phyloP scores from a whole-genome alignment of 495 filamentous ascomycete genomes.

The Neurospora sp. region DNA sequence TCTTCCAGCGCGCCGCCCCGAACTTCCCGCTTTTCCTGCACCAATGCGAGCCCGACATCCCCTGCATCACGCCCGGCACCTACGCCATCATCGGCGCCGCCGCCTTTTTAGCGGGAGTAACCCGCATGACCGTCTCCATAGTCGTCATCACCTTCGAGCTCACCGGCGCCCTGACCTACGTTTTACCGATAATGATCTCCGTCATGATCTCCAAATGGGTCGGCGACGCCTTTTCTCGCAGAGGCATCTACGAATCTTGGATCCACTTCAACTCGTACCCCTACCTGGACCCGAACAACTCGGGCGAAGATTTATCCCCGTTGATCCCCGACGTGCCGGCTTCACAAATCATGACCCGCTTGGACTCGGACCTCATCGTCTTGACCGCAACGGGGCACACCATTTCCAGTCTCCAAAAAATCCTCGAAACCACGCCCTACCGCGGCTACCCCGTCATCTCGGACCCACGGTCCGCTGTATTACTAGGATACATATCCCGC shows the following conservation, averaged over 20 bases:
- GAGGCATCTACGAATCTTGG: conserved; percentile 97
- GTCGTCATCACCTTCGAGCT: conserved; percentile 99
- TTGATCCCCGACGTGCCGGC: conserved; percentile 70
- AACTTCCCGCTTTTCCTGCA: conserved; percentile 59
- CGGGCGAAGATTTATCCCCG: conserved; percentile 57
- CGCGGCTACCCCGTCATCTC: conserved; percentile 91
- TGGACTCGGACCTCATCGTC: conserved; percentile 73
- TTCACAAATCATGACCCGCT: conserved; percentile 77
- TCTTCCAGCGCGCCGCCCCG: conserved; percentile 76
- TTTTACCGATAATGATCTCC: conserved; percentile 98
- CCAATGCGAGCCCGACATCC: conserved; percentile 75
- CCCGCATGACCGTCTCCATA: conserved; percentile 92
- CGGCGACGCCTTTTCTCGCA: conserved; percentile 87
- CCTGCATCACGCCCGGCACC: conserved; percentile 87
- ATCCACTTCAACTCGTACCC: conserved; percentile 95
- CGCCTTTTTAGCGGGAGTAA: conserved; percentile 93
- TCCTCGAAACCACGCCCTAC: conserved; percentile 65
- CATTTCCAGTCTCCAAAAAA: conserved; percentile 61
- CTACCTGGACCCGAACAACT: conserved; percentile 68
- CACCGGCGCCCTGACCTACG: conserved; percentile 90
- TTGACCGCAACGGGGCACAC: conserved; percentile 84
- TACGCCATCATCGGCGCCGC: conserved; percentile 97
- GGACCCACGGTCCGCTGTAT: no score
- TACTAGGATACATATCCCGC: conserved; percentile 90
- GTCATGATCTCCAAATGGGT: conserved; percentile 99